Evolutionary conservation across 1,284 basidiomycete genomes (phyloP), one percentile per base, ranked within the genome.

Genomic region (Microbotryum violaceum): DNA sequence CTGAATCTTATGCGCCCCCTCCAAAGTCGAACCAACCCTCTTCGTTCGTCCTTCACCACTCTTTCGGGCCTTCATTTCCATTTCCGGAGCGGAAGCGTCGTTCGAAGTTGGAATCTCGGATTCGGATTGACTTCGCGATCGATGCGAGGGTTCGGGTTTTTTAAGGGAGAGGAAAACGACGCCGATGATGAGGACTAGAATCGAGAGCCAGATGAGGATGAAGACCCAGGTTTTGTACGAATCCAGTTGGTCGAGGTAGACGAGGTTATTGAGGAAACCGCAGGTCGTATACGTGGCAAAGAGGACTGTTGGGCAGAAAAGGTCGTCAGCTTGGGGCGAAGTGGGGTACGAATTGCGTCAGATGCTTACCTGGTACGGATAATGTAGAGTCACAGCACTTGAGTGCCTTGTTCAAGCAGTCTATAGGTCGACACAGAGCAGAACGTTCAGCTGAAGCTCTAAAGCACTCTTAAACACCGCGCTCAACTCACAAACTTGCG

Each of bases 401-500:
- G 48, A 70, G 57, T 3, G 60, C 57, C 48, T 48, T 31, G 46
- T 65, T 64, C 14, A 68, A 54, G 31, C 50, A 57, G 33, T 55
- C 57, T 58, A 33, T 23, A 8, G 47, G 14, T 49, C 48, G 20
- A 42, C 4, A 45, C 56, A 48, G 18, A 58, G 9, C 51, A 23
- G 4, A 18, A 46, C 12, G 27, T 14, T 42, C 10, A 16, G 21
- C 27, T 27, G 6, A 27, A 27, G 27, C 5, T 27, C 27, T 6
- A 27, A 27, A 27, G 27, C 27, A 27, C 27, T 27, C 27, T 6
- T 6, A 6, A 27, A 6, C 5, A 27, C 27, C 5, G 27, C 27
- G 27, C 33, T 94, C 93, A 45, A 96, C 79, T 73, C 89, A 93
- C 91, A 83, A 65, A 96, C 94, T 74, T 97, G 92, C 44, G 86